Conservation (phyloP, 2,329 filamentous ascomycete genomes). For the Nothophoma quercina region DNA sequence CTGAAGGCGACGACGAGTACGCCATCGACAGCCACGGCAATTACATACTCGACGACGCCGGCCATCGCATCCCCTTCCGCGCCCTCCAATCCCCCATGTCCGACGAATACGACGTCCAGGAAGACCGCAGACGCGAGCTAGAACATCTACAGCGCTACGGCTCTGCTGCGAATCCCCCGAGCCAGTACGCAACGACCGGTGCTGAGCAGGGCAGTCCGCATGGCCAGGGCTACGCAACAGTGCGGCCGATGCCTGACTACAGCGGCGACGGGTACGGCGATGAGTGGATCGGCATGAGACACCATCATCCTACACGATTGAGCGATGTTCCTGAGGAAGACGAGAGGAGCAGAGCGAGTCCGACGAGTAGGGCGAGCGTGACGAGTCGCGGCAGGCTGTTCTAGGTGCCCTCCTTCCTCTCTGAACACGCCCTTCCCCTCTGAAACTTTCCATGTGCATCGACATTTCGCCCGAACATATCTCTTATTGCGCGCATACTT, state of each 20-base stretch:
- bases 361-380: conserved; percentile 46
- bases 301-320: conserved; percentile 50
- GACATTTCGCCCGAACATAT: not conserved
- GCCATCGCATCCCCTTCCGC: conserved; percentile 46
- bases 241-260: conserved; percentile 37
- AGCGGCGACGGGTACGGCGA: conserved; percentile 48
- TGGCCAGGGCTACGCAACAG: conserved; percentile 29
- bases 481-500: conserved; percentile 12
- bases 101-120: conserved; percentile 65
- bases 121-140: conserved; percentile 58
- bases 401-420: not conserved
- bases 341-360: conserved; percentile 48
- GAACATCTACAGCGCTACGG: conserved; percentile 58
- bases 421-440: not conserved
- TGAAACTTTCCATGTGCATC: not conserved
- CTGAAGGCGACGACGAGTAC: conserved; percentile 49
- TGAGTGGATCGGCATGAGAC: conserved; percentile 49
- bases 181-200: conserved; percentile 38
- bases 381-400: conserved; percentile 36
- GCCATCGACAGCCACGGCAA: conserved; percentile 48
- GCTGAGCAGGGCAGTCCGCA: conserved; percentile 24
- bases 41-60: conserved; percentile 46
- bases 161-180: conserved; percentile 39
- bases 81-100: conserved; percentile 43
- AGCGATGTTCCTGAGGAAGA: conserved; percentile 53